phyloP scores from a whole-genome alignment of 1,284 basidiomycete genomes.

The Pseudozyma flocculosa region DNA sequence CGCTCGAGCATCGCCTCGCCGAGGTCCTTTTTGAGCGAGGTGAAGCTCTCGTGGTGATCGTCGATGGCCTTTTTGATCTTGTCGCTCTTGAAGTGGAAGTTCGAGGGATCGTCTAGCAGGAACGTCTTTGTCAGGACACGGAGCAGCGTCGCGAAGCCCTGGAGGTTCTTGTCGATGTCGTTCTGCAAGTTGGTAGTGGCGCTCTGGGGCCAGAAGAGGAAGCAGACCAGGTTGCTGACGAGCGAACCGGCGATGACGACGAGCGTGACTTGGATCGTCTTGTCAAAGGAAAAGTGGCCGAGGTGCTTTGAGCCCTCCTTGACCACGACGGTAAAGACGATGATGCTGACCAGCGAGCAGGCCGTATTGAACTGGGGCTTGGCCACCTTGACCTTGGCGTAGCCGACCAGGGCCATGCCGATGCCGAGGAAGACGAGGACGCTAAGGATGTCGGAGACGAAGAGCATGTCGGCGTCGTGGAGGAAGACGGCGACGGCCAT shows the following conservation, averaged over 20 bases:
- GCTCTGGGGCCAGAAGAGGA: slow-evolving; percentile 76
- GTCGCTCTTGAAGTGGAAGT: slow-evolving; percentile 46
- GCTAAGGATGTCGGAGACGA: slow-evolving; percentile 56
- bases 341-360: slow-evolving; percentile 56
- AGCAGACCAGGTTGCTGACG: slow-evolving; percentile 81
- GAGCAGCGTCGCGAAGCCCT: slow-evolving; percentile 47
- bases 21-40: slow-evolving; percentile 48
- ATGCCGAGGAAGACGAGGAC: slow-evolving; percentile 70
- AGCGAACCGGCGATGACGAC: slow-evolving; percentile 75
- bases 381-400: slow-evolving; percentile 83
- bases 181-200: slow-evolving; percentile 77
- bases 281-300: slow-evolving; percentile 54
- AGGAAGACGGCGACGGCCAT: slow-evolving; percentile 62
- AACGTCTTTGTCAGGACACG: slow-evolving; percentile 53
- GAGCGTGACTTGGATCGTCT: slow-evolving; percentile 60
- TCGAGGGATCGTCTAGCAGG: slow-evolving; percentile 45
- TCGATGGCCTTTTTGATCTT: slow-evolving; percentile 49
- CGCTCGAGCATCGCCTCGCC: slow-evolving; percentile 49
- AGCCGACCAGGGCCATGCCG: slow-evolving; percentile 78
- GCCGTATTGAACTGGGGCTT: slow-evolving; percentile 91
- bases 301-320: slow-evolving; percentile 81
- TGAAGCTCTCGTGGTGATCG: slow-evolving; percentile 51
- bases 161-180: slow-evolving; percentile 45
- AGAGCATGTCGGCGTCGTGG: slow-evolving; percentile 62
- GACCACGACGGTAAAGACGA: slow-evolving; percentile 63